Percentiles rank a stretch among this genome's conserved stretches.
These are phyloP conservation scores for Oehlia diaphana DNA, from an alignment of 192 early-diverging fungal species.

Conservation along the genomic window DNA sequence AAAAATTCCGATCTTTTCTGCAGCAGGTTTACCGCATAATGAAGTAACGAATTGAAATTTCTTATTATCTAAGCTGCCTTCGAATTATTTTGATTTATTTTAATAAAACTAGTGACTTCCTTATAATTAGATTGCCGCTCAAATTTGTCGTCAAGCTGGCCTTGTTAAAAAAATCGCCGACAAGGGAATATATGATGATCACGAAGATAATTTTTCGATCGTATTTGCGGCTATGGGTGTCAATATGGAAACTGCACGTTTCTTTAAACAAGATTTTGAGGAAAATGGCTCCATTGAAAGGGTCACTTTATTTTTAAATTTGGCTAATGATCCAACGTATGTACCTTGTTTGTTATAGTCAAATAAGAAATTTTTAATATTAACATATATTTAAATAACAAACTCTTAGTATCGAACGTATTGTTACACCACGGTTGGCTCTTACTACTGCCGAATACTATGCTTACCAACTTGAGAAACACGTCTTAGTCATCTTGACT, in stretches of 20 bases:
- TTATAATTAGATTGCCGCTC: constrained; percentile 84
- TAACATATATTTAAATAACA: background rate
- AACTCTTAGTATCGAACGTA: constrained; percentile 87
- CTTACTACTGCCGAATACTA: constrained; percentile 99
- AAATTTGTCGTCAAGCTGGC: constrained; percentile 99
- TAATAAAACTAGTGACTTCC: background rate
- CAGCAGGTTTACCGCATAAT: constrained; percentile 97
- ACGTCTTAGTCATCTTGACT: constrained; percentile 97
- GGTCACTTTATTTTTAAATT: constrained; percentile 97
- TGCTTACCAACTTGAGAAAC: constrained; percentile 99
- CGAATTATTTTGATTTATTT: background rate
- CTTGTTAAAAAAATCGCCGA: constrained; percentile 81
- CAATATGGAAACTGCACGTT: constrained; percentile 99
- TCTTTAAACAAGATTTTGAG: constrained; percentile 99
- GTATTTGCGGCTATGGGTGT: constrained; percentile 99
- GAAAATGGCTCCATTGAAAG: constrained; percentile 99
- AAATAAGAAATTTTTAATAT: background rate
- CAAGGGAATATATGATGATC: constrained; percentile 92
- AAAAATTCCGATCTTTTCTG: constrained; percentile 99
- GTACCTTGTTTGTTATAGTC: constrained; percentile 23
- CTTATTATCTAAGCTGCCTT: background rate
- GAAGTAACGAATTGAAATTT: constrained; percentile 58
- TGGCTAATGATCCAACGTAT: constrained; percentile 98
- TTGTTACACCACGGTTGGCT: constrained; percentile 97
- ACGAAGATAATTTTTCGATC: constrained; percentile 99